Conservation (phyloP, 1,284 basidiomycete species). For the Porodaedalea pini region DNA sequence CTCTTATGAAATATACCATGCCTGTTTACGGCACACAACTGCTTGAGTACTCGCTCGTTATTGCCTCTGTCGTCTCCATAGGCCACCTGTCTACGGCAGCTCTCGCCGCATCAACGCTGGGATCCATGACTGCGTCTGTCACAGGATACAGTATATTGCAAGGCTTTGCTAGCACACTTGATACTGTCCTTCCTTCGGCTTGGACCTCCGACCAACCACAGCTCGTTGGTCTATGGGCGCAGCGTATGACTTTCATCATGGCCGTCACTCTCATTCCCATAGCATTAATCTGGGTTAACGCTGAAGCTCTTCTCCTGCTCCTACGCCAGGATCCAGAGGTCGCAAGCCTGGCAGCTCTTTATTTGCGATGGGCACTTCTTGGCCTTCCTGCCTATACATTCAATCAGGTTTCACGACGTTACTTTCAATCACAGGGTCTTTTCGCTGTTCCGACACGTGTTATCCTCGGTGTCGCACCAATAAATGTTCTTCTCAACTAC, state of each 20-base stretch:
- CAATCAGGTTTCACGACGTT: slow-evolving; percentile 70
- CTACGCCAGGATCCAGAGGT: slow-evolving; percentile 87
- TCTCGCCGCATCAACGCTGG: slow-evolving; percentile 81
- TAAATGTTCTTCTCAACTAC: slow-evolving; percentile 84
- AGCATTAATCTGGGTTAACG: slow-evolving; percentile 73
- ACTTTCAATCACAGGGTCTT: slow-evolving; percentile 87
- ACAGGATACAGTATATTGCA: slow-evolving; percentile 74
- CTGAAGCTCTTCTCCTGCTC: slow-evolving; percentile 72
- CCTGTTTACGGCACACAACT: slow-evolving; percentile 72
- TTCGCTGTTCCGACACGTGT: slow-evolving; percentile 87
- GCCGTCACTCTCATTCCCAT: slow-evolving; percentile 57
- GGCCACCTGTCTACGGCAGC: slow-evolving; percentile 83
- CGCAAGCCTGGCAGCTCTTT: slow-evolving; percentile 71
- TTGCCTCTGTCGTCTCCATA: slow-evolving; percentile 76
- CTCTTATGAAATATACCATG: slow-evolving; percentile 59
- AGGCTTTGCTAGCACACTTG: slow-evolving; percentile 81
- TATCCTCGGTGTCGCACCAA: slow-evolving; percentile 79
- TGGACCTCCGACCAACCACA: slow-evolving; percentile 85
- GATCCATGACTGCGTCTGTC: slow-evolving; percentile 83
- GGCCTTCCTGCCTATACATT: slow-evolving; percentile 89
- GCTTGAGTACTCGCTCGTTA: slow-evolving; percentile 70
- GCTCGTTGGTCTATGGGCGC: slow-evolving; percentile 87
- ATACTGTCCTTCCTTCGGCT: slow-evolving; percentile 86
- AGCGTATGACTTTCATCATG: slow-evolving; percentile 81
- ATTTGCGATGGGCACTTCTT: slow-evolving; percentile 74